Evolutionary conservation across 2,329 filamentous ascomycete species (phyloP), one percentile per base, ranked within the genome.

Genomic region (Corynespora cassiicola): DNA sequence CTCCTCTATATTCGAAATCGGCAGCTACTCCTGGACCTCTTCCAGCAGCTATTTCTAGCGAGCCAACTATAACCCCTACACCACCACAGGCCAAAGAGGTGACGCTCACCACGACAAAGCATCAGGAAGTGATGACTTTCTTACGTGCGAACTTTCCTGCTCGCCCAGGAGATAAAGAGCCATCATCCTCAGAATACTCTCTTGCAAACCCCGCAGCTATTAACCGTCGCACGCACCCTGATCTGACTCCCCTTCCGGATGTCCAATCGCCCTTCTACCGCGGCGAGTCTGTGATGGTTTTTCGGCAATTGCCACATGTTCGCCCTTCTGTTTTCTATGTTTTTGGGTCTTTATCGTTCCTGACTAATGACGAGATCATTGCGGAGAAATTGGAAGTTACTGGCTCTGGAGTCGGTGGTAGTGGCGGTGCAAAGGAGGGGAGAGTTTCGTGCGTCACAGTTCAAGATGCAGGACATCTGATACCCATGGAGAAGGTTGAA

Each of bases 101-200:
- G 1, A 92, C 89, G 0, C 76, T 94, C 2, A 80, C 81, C 2
- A 97, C 92, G 1, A 86, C 89, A 1, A 90, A 91, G 56, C 87
- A 95, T 65, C 89, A 96, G 62, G 90, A 95, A 72, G 87, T 94
- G 39, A 85, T 89, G 58, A 90, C 85, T 1, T 94, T 86, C 63
- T 70, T 88, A 48, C 79, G 87, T 0, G 80, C 84, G 0, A 79
- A 80, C 42, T 81, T 78, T 19, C 42, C 79, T 6, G 63, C 75
- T 38, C 50, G 45, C 12, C 67, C 63, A 51, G 61, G 56, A 19
- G 60, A 76, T 3, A 75, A 71, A 2, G 79, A 84, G 50, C 63
- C 63, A 1, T 62, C 56, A 14, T 62, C 57, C 20, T 45, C 48
- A 10, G 52, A 58, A 2, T 65, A 54, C 33, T 56, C 58, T 0